Evolutionary conservation across 1,139 yeast species (phyloP).

Genomic region (Pichia sp.): DNA sequence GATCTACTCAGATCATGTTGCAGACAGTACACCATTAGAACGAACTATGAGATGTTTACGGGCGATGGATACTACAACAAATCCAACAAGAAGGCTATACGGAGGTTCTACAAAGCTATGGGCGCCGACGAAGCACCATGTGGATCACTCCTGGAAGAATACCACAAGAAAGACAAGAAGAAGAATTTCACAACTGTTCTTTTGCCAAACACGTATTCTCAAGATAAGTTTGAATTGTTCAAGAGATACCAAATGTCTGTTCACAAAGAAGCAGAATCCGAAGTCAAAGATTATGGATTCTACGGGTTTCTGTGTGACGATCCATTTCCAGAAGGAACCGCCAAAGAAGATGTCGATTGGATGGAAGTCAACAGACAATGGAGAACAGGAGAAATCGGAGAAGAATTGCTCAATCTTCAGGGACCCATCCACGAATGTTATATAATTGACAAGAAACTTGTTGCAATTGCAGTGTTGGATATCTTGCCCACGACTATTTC

Average conservation of each 20-base stretch:
- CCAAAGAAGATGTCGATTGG: slow-evolving; percentile 30
- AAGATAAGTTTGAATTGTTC: slow-evolving; percentile 65
- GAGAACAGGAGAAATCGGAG: slow-evolving; percentile 24
- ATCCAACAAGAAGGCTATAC: slow-evolving; percentile 65
- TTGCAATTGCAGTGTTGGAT: slow-evolving; percentile 80
- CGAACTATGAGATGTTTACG: slow-evolving; percentile 42
- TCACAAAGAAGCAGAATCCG: slow-evolving; percentile 59
- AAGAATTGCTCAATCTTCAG: slow-evolving; percentile 16
- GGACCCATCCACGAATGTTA: slow-evolving; percentile 79
- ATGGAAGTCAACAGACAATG: slow-evolving; percentile 32
- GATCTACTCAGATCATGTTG: slow-evolving; percentile 78
- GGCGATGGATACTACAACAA: slow-evolving; percentile 42
- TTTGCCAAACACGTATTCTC: slow-evolving; percentile 52
- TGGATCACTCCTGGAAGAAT: slow-evolving; percentile 4
- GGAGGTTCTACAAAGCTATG: slow-evolving; percentile 50
- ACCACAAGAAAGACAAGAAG: slow-evolving; percentile 5
- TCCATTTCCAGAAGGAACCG: slow-evolving; percentile 45
- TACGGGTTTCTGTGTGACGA: slow-evolving; percentile 64
- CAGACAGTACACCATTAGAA: slow-evolving; percentile 76
- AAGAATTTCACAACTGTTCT: slow-evolving; percentile 23
- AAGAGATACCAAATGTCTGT: slow-evolving; percentile 66
- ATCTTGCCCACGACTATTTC: slow-evolving; percentile 75
- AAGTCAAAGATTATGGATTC: slow-evolving; percentile 49
- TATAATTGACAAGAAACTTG: slow-evolving; percentile 57
- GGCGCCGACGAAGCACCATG: slow-evolving; percentile 36